phyloP scores from a whole-genome alignment of 1,284 basidiomycete species.

The Tilletia caries region DNA sequence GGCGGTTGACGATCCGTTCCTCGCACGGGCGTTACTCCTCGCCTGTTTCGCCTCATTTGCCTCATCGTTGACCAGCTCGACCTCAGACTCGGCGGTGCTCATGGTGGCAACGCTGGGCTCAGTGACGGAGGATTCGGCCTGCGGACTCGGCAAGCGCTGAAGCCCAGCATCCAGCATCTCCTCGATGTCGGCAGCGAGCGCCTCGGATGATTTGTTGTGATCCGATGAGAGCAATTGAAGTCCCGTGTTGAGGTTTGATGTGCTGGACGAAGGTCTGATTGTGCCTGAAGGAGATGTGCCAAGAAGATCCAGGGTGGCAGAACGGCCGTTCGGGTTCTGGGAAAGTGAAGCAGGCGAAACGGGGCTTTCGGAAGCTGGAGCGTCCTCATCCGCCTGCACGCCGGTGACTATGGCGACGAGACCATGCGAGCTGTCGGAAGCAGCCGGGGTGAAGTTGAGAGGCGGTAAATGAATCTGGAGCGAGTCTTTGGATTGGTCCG shows the following conservation, averaged over 20 bases:
- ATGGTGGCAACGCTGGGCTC: neutral
- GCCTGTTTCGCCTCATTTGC: neutral
- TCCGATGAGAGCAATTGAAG: neutral
- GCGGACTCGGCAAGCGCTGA: neutral
- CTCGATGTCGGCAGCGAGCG: conserved; percentile 10
- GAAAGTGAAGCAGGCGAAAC: no score
- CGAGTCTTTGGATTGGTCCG: neutral
- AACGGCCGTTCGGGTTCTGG: no score
- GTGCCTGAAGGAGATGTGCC: no score
- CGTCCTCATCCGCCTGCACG: no score
- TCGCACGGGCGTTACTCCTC: no score
- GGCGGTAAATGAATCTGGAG: neutral
- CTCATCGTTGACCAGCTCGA: neutral
- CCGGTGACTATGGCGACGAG: neutral
- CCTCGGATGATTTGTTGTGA: conserved; percentile 7
- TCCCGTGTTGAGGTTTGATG: neutral
- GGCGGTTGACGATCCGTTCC: neutral
- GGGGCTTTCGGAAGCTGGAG: no score
- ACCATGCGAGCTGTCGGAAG: neutral
- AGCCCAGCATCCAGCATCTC: conserved; percentile 6
- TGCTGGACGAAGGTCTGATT: neutral
- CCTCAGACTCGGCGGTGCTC: neutral
- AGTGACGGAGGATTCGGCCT: neutral
- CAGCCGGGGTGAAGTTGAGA: conserved; percentile 4
- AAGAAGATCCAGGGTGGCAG: no score